phyloP scores from a whole-genome alignment of 2,329 filamentous ascomycete genomes.

The Xylariaceae sp. region DNA sequence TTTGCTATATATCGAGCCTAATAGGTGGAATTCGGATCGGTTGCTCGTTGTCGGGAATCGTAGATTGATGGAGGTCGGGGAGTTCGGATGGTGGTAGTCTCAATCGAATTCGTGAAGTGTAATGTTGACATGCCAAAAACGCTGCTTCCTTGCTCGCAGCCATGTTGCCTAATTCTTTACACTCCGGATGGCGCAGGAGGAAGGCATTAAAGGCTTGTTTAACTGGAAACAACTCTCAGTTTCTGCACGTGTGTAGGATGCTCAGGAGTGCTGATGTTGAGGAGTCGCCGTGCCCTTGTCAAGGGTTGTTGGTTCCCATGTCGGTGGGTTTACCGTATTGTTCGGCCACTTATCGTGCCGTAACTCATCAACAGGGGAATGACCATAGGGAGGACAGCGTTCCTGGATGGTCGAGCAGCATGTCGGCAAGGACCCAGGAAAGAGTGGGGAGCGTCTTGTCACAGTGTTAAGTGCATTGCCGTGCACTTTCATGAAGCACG shows the following conservation, averaged over 20 bases:
- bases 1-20: not conserved
- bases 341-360: too few species aligned
- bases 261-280: not conserved
- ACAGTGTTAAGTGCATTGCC: too few species aligned
- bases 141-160: not conserved
- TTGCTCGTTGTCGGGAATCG: not conserved
- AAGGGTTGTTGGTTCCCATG: too few species aligned
- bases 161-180: not conserved
- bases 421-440: too few species aligned
- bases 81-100: not conserved
- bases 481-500: not conserved
- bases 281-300: too few species aligned
- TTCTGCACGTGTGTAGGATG: not conserved
- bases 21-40: not conserved
- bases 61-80: not conserved
- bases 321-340: too few species aligned
- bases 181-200: not conserved
- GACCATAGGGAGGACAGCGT: too few species aligned
- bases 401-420: too few species aligned
- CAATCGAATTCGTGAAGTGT: not conserved
- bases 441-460: too few species aligned
- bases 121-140: not conserved
- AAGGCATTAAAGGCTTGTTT: not conserved
- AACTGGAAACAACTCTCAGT: not conserved
- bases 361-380: too few species aligned